Evolutionary conservation across 2,329 filamentous ascomycete species (phyloP), one percentile per base, ranked within the genome.

Genomic region (Claviceps sorghi): DNA sequence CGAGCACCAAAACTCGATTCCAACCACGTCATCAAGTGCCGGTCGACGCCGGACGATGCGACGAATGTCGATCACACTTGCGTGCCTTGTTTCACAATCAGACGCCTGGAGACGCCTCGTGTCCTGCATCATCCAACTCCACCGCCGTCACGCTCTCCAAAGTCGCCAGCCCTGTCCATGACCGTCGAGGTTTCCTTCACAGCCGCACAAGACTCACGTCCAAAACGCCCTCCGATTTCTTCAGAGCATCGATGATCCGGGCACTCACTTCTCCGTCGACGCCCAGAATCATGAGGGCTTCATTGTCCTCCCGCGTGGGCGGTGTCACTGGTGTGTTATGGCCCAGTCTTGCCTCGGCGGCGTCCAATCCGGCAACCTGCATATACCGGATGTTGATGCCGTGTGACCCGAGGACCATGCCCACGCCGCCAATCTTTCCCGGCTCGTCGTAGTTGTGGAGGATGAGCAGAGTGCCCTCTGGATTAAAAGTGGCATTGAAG

Each of bases 261-360:
- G 75, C 74, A 0, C 74, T 76, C 19, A 89, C 80, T 3, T 75
- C 72, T 2, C 79, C 77, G 60, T 85, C 82, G 10, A 91, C 80
- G 1, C 86, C 84, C 49, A 91, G 59, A 59, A 91, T 90, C 86
- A 91, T 91, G 58, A 91, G 67, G 10, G 87, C 86, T 67, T 91
- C 87, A 44, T 82, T 79, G 48, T 65, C 69, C 30, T 65, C 68
- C 40, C 43, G 52, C 26, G 48, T 53, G 30, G 53, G 49, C 26
- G 5, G 38, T n/a, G 38, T n/a, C 19, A 19, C 17, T n/a, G 47
- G 48, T 21, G 50, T 50, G 30, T 62, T 59, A 50, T 59, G 57
- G 54, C 61, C 55, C n/a, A 52, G 53, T 38, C 48, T 53, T 32
- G 55, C 52, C 46, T 57, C 55, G 50, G 55, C 55, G 50, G 55